Percentiles rank a stretch among this genome's conserved stretches.
phyloP scores from a whole-genome alignment of 2,329 filamentous ascomycete species.

The Aspergillus transmontanensis region DNA sequence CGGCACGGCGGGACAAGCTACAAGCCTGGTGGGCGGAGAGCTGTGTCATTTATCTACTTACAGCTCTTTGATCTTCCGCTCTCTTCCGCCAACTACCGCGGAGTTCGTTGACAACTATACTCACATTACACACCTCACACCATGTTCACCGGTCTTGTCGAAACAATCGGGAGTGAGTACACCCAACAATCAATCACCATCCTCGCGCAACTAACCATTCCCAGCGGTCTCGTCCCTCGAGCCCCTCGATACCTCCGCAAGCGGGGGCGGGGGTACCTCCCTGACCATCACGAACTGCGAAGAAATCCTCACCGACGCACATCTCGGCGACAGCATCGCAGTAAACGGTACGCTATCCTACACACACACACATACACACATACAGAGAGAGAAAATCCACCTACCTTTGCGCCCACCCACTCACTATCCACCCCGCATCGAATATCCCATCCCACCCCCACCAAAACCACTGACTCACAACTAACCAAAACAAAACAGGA shows the following conservation, averaged over 20 bases:
- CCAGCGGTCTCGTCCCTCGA: slow-evolving; percentile 81
- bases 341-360: slow-evolving; percentile 69
- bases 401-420: neutral
- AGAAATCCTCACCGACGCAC: slow-evolving; percentile 77
- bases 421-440: neutral
- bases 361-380: neutral
- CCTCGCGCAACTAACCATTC: slow-evolving; percentile 7
- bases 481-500: slow-evolving; percentile 37
- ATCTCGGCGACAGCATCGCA: slow-evolving; percentile 89
- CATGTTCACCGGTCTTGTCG: slow-evolving; percentile 97
- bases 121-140: slow-evolving; percentile 23
- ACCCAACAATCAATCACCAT: slow-evolving; percentile 11
- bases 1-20: neutral
- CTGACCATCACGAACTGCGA: slow-evolving; percentile 79
- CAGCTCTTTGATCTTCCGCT: neutral
- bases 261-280: slow-evolving; percentile 78
- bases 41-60: neutral
- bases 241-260: slow-evolving; percentile 71
- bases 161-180: slow-evolving; percentile 83
- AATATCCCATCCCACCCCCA: neutral
- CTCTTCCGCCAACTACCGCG: neutral
- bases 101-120: neutral
- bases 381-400: neutral
- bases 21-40: neutral
- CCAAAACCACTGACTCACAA: neutral